Base-by-base conservation (phyloP, 2,329 filamentous ascomycete species). In the Curvularia sp. region DNA sequence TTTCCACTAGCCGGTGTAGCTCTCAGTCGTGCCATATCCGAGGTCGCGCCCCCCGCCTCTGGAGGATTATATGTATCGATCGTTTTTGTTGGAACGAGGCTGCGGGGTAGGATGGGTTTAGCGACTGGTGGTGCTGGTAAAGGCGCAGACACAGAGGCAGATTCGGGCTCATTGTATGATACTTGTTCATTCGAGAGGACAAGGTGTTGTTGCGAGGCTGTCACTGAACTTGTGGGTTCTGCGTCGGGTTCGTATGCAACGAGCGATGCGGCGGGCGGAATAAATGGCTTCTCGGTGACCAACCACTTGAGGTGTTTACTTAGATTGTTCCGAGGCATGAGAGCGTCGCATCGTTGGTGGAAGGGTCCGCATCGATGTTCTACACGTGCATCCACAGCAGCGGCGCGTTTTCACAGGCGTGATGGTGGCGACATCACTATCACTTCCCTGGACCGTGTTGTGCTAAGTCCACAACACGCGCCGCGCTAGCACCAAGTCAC, bases 291-390 rank as follows among this genome's bases (percentile, higher is more conserved):
- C 60, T 75, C 74, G 62, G 68, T 69, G 55, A 82, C 68, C 70
- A 84, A 74, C 82, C 82, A 84, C 61, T 74, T 74, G 61, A 84
- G 73, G 64, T 84, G 81, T 68, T 78, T 76, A 59, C 69, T 73
- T 61, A 83, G 72, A 63, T 84, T 84, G 70, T 83, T 77, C 65
- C 70, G 66, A 76, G 81, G 82, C 81, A 83, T 83, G 53, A 71
- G 70, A 65, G 65, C 60, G 66, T 66, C 61, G 66, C 74, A 74
- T 73, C 50, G 51, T 73, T 49, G 28, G 52, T 13, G n/a, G 5
- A 24, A 24, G 47, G 46, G 57, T 62, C 62, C 43, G 56, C 71
- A 71, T 69, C 52, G 59, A 61, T 62, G 53, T 50, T 66, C 54
- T 59, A 65, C 65, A 64, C 67, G 71, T 71, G 55, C 20, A 46